Percentiles rank a stretch among this genome's conserved stretches.
phyloP scores from a whole-genome alignment of 2,329 filamentous ascomycete genomes.

The Neospermospora avenae region DNA sequence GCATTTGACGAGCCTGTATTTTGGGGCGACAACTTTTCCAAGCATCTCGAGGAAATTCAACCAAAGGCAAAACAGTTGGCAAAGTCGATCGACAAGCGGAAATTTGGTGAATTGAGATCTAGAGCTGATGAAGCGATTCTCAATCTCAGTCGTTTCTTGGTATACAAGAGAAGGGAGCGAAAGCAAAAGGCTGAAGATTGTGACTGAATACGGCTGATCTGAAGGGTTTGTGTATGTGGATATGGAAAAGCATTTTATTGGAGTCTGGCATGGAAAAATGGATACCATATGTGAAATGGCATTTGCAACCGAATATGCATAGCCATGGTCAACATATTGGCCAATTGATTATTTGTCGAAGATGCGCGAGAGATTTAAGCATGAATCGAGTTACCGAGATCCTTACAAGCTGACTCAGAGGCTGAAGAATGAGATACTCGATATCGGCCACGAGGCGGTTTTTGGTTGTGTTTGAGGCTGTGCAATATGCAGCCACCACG shows the following conservation, averaged over 20 bases:
- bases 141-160: conserved; percentile 60
- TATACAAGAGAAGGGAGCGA: conserved; percentile 52
- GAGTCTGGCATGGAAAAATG: conserved; percentile 11
- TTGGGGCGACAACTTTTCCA: conserved; percentile 58
- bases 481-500: neutral
- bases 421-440: neutral
- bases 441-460: neutral
- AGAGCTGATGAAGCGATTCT: conserved; percentile 58
- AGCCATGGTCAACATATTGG: conserved; percentile 1
- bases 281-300: conserved; percentile 5
- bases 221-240: neutral
- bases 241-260: conserved; percentile 13
- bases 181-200: conserved; percentile 7
- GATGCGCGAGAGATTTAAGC: neutral
- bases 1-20: conserved; percentile 61
- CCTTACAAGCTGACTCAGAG: neutral
- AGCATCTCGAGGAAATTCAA: conserved; percentile 52
- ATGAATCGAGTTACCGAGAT: neutral
- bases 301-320: neutral
- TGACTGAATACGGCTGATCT: neutral
- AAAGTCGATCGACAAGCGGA: conserved; percentile 60
- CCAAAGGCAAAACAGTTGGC: conserved; percentile 54
- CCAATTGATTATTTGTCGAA: neutral
- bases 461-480: conserved; percentile 4
- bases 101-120: conserved; percentile 51